A percentile compares a stretch with the other conserved stretches of the same genome.
phyloP scores from a whole-genome alignment of 352 stramenopile species.

The Sclerospora graminicola region DNA sequence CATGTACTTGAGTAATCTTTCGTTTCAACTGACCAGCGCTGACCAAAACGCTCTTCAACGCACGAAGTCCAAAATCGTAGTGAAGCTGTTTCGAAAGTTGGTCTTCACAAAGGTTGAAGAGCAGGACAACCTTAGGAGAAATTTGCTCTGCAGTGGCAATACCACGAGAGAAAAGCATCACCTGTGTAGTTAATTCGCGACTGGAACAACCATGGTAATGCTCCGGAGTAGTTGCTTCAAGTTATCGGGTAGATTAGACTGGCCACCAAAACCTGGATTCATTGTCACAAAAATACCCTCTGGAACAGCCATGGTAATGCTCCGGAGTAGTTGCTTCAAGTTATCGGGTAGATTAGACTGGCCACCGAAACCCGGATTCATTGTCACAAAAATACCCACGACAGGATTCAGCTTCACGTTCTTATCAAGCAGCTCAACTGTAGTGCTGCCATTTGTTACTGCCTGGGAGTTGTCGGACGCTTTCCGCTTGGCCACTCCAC shows the following conservation, averaged over 20 bases:
- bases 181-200: slow-evolving; percentile 97
- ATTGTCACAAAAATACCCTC: slow-evolving; percentile 99
- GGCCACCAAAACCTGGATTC: slow-evolving; percentile 99
- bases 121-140: slow-evolving; percentile 93
- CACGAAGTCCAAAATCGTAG: slow-evolving; percentile 99
- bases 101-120: slow-evolving; percentile 97
- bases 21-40: slow-evolving; percentile 97
- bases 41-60: slow-evolving; percentile 98
- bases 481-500: slow-evolving; percentile 77
- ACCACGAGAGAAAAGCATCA: slow-evolving; percentile 99
- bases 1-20: slow-evolving; percentile 63
- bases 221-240: slow-evolving; percentile 99
- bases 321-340: slow-evolving; percentile 99
- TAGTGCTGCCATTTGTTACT: slow-evolving; percentile 18
- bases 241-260: slow-evolving; percentile 95
- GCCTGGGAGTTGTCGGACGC: slow-evolving; percentile 14
- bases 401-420: slow-evolving; percentile 93
- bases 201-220: slow-evolving; percentile 99
- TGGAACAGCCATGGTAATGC: slow-evolving; percentile 99
- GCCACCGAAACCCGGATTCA: slow-evolving; percentile 99
- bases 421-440: slow-evolving; percentile 94
- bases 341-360: slow-evolving; percentile 96
- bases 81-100: slow-evolving; percentile 98
- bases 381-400: slow-evolving; percentile 99
- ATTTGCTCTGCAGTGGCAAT: slow-evolving; percentile 97